A percentile compares a stretch with the other conserved stretches of the same genome.
phyloP scores from a whole-genome alignment of 192 early-diverging fungal species.

The Coemansia reversa region DNA sequence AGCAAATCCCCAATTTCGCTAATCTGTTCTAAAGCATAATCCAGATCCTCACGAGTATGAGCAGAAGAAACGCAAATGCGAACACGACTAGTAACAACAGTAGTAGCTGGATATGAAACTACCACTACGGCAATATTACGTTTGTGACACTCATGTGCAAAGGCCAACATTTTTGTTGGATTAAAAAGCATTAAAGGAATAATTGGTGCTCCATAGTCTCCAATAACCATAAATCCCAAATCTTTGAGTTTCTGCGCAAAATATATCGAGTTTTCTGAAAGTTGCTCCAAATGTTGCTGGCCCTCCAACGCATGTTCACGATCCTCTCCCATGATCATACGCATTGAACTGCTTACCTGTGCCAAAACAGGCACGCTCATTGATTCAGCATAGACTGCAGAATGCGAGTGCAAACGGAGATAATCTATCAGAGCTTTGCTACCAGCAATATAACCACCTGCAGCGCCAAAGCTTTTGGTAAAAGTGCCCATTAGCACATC shows the following conservation, averaged over 20 bases:
- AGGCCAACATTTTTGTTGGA: constrained; percentile 95
- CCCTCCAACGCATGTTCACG: constrained; percentile 76
- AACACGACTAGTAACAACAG: constrained; percentile 90
- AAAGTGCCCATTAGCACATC: constrained; percentile 98
- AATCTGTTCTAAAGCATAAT: constrained; percentile 68
- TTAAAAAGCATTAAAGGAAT: constrained; percentile 89
- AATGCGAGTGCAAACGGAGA: constrained; percentile 74
- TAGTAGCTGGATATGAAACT: constrained; percentile 95
- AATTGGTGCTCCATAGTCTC: constrained; percentile 84
- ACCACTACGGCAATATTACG: constrained; percentile 94
- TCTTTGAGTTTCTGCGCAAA: constrained; percentile 75
- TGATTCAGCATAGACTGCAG: constrained; percentile 85
- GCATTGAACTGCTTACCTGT: constrained; percentile 88
- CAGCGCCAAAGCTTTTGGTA: constrained; percentile 96
- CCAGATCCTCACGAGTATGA: constrained; percentile 90
- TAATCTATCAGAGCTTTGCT: constrained; percentile 75
- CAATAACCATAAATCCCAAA: constrained; percentile 93
- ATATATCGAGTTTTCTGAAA: constrained; percentile 86
- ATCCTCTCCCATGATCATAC: constrained; percentile 91
- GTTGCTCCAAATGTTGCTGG: constrained; percentile 75
- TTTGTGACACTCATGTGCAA: constrained; percentile 86
- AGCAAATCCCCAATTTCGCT: constrained; percentile 75
- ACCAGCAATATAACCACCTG: constrained; percentile 92
- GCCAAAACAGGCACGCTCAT: constrained; percentile 82
- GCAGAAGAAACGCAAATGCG: constrained; percentile 92